Evolutionary conservation across 192 early-diverging fungal genomes (phyloP), one percentile per base, ranked within the genome.

Genomic region (Chytriomyces sp.): DNA sequence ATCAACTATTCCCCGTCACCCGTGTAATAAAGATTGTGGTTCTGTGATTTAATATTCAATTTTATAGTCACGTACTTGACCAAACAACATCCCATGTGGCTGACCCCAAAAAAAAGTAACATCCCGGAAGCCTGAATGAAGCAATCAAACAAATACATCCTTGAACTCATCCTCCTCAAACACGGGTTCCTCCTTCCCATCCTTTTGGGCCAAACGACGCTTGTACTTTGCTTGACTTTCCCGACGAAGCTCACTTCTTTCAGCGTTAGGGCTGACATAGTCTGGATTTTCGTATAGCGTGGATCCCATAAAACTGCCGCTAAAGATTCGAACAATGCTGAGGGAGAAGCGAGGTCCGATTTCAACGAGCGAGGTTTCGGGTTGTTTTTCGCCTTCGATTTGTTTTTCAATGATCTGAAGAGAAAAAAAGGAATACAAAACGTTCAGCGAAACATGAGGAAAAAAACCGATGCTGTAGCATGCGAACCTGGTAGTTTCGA

Each of bases 311-410:
- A 98, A 99, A 66, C 91, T 93, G 46, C 97, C 96, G 67, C 96
- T 95, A 84, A 99, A 98, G 79, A 97, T 94, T 64, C 94, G 87
- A 82, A 97, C 96, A 5, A 95, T 86, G 80, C 91, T 93, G 78
- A 99, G 85, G 60, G 94, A 92, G 85, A 98, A 97, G n/a, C 97
- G 91, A 23, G 97, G 97, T 26, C 28, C 28, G 28, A 35, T 35
- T 35, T 35, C 28, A 35, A 35, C 28, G 28, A 35, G 28, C 28
- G 28, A 35, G 1, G 28, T 35, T 35, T 35, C 28, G 28, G 28
- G 28, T 35, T 35, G 28, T 35, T 35, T 35, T 35, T 35, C 28
- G 28, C 28, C 28, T 35, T 35, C 28, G 28, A 35, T 35, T 35
- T 35, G 28, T 35, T 35, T 35, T 35, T 35, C 28, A 35, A 35